A percentile compares a stretch with the other conserved stretches of the same genome.
phyloP scores from a whole-genome alignment of 2,329 filamentous ascomycete genomes.

The Nemania diffusa region DNA sequence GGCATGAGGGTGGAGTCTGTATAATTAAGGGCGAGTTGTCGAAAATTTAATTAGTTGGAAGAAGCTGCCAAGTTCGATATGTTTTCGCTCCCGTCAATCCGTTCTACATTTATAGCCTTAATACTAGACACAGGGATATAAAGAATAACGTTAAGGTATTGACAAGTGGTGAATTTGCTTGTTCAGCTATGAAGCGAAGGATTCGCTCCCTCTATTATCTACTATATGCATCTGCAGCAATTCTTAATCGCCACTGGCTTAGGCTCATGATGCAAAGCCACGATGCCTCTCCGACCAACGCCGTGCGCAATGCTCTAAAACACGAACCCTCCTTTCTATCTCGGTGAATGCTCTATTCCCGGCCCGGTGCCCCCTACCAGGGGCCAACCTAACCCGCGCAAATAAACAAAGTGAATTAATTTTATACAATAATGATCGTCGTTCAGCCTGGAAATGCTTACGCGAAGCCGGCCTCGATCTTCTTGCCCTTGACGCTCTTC shows the following conservation, averaged over 20 bases:
- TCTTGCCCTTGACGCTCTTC: constrained; percentile 68
- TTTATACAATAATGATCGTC: constrained; percentile 16
- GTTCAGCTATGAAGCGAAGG: constrained; percentile 1
- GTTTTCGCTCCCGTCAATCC: too few relatives aligned
- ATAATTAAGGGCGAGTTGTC: too few relatives aligned
- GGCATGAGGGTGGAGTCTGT: too few relatives aligned
- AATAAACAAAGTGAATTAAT: constrained; percentile 2
- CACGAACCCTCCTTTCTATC: constrained; percentile 22
- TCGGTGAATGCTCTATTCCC: constrained; percentile 18
- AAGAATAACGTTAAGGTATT: not conserved
- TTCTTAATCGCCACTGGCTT: not conserved
- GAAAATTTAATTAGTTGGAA: too few relatives aligned
- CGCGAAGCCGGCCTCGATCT: constrained; percentile 47
- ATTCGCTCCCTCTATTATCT: not conserved
- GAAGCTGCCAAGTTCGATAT: too few relatives aligned
- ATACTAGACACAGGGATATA: not conserved
- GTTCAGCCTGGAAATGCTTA: constrained; percentile 2
- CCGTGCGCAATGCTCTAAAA: constrained; percentile 31
- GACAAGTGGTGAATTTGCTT: constrained; percentile 26
- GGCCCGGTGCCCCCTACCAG: not conserved
- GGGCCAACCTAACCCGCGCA: not conserved
- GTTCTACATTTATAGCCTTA: not conserved
- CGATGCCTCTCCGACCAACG: constrained; percentile 16
- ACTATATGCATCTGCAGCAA: not conserved
- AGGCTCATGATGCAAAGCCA: not conserved